Evolutionary conservation across 345 rosid genomes (phyloP), one percentile per base, ranked within the genome.

Genomic region (Cardiospermum halicacabum): DNA sequence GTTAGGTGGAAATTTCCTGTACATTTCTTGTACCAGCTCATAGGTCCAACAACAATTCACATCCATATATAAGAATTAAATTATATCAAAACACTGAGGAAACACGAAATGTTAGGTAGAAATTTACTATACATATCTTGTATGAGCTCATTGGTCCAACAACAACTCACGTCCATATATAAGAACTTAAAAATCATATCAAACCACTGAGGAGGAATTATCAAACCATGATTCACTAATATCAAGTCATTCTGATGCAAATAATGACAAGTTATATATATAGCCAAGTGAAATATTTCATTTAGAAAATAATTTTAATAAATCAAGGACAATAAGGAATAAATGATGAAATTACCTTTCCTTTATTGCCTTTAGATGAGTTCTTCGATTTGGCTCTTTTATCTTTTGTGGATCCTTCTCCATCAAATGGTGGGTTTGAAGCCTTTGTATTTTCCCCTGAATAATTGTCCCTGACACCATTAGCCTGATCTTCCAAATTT

Each of bases 361-460:
- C 65, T 69, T 87, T 91, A 85, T 80, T 94, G 66, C 89, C 91
- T 82, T 85, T 91, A 40, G 96, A 80, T 6, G 76, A 72, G 70
- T 75, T 84, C 74, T 82, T 91, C 51, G 79, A 73, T 71, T 80
- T 85, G 54, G 68, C 53, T 51, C 74, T 68, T 24, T 72, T 28
- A 60, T 77, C 86, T 70, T 81, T 89, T 72, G 69, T 80, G 30
- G 27, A 69, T 28, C 72, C 78, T 71, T 78, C 81, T 60, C 60
- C 77, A 27, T 70, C 77, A 22, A 69, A 26, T 54, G 69, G 53
- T 60, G 69, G 78, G 65, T 71, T 59, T 25, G 71, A 65, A 37
- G 36, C 56, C 49, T 77, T 72, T 9, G 25, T 55, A 70, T 30
- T 64, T 47, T 76, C 71, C 61, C 54, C 69, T 31, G 62, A 67